Evolutionary conservation across 2,329 filamentous ascomycete genomes (phyloP), one percentile per base, ranked within the genome.

Genomic region (Colletotrichum liaoningense): DNA sequence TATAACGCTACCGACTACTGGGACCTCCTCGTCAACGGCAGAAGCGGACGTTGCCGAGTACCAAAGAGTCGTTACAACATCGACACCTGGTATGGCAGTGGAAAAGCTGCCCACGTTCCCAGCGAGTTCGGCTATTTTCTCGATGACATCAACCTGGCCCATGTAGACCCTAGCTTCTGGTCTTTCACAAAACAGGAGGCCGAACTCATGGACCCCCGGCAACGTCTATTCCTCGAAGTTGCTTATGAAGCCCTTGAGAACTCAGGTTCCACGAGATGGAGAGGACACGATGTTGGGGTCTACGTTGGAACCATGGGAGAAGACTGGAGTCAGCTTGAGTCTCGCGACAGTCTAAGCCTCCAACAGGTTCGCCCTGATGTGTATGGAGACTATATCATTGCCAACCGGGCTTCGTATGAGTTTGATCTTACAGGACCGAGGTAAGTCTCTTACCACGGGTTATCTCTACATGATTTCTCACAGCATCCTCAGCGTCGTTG

Each of bases 371-470:
- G 77, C 2, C 74, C 78, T 19, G 73, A 77, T 4, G 77, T 79
- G 1, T 69, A 67, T 6, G 78, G 75, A 5, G 76, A 80, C 57
- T 79, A 78, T 63, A 74, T 73, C 12, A 28, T 82, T 5, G 73
- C 81, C n/a, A 84, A 83, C 55, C 76, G 82, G 0, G 66, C 80
- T 0, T 79, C 78, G 2, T 81, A 83, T 38, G 80, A 82, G 42
- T 79, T 79, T 22, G 77, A 81, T 52, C 68, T 84, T 3, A 78
- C 67, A 2, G 82, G 82, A 0, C 82, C 82, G 0, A 79, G 79
- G 80, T 80, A 49, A 52, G 76, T 69, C 26, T 19, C 12, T n/a
- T 9, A 14, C 8, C n/a, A 28, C 1, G 14, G 1, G 3, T 16
- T n/a, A 11, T 12, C 16, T 16, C 16, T 14, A 1, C 9, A 2